These are phyloP conservation scores for Irpex sp. DNA, from an alignment of 1,284 basidiomycete species.

Conservation along the genomic window DNA sequence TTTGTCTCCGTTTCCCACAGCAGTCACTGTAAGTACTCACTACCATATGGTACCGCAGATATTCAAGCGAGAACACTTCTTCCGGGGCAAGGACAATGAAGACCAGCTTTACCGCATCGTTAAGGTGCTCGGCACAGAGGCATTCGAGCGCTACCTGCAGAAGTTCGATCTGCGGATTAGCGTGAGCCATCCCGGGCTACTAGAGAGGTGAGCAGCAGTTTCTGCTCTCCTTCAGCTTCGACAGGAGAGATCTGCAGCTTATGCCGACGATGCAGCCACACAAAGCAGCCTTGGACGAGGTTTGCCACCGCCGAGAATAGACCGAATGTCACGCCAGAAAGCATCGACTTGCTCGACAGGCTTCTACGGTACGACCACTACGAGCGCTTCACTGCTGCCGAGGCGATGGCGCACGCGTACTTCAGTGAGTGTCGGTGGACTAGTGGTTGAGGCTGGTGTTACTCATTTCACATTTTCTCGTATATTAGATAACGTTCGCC, in stretches of 20 bases:
- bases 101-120: constrained; percentile 89
- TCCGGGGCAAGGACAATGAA: constrained; percentile 87
- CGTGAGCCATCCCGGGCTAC: constrained; percentile 61
- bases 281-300: constrained; percentile 72
- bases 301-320: constrained; percentile 75
- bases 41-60: constrained; percentile 42
- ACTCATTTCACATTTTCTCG: constrained; percentile 1
- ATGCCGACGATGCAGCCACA: constrained; percentile 43
- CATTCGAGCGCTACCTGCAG: constrained; percentile 70
- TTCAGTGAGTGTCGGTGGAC: constrained; percentile 48
- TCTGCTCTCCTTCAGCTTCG: not conserved
- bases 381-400: constrained; percentile 78
- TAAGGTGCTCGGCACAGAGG: constrained; percentile 84
- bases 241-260: not conserved
- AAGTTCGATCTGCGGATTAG: constrained; percentile 77
- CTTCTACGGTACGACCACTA: constrained; percentile 83
- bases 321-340: constrained; percentile 69
- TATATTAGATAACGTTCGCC: constrained; percentile 44
- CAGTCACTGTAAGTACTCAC: not conserved
- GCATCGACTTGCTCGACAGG: constrained; percentile 81
- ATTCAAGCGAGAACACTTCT: constrained; percentile 88
- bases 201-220: constrained; percentile 47
- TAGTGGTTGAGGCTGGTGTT: not conserved
- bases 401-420: constrained; percentile 75
- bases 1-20: constrained; percentile 29